Evolutionary conservation across 768 basidiomycete species (phyloP).

Genomic region (Butyriboletus loyo): DNA sequence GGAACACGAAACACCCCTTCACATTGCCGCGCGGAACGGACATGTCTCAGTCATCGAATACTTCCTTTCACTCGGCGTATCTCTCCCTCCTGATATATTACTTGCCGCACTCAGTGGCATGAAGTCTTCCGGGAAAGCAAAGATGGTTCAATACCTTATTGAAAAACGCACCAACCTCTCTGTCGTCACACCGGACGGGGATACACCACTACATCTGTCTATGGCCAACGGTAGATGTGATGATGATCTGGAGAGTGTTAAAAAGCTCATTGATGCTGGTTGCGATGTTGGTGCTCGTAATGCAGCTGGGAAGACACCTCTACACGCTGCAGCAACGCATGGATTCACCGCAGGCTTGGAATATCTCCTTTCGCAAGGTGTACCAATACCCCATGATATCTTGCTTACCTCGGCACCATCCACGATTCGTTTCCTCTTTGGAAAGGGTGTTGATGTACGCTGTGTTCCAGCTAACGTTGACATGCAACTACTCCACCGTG

Average conservation of each 20-base stretch:
- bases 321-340: background rate
- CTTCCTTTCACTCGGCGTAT: background rate
- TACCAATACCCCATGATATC: background rate
- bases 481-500: background rate
- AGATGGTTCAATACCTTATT: background rate
- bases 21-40: background rate
- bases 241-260: background rate
- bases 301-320: background rate
- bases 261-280: background rate
- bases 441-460: background rate
- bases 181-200: background rate
- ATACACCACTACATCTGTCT: background rate
- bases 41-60: background rate
- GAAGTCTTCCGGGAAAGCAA: rapidly evolving
- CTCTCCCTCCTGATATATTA: background rate
- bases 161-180: background rate
- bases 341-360: background rate
- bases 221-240: too few species aligned
- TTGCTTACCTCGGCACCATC: background rate
- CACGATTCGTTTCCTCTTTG: background rate
- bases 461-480: background rate
- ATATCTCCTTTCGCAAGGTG: background rate
- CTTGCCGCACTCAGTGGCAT: background rate
- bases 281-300: background rate
- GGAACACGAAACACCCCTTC: background rate